Evolutionary conservation across 78 protist species (phyloP), one percentile per base, ranked within the genome.

Genomic region (Creolimax fragrantissima): DNA sequence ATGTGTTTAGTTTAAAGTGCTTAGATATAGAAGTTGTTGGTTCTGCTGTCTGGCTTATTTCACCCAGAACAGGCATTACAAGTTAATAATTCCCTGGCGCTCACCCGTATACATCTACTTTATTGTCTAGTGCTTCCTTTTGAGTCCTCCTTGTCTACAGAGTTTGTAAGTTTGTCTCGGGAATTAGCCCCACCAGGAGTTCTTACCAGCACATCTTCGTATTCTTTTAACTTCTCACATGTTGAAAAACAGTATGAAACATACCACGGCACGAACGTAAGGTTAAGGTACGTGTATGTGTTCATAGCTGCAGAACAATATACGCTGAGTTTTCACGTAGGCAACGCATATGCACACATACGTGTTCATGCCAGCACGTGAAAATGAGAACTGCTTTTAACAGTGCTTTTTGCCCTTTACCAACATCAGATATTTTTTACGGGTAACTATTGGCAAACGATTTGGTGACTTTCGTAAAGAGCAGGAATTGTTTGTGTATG

Each of bases 191-290:
- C 95, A 4, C 93, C 98, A 3, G 99, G 99, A 35, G 95, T 84
- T 41, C 58, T 98, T 36, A 17, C 44, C 4, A 89, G 83, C 35
- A 36, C 24, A n/a, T 90, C 89, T 35, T 37, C 43, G 5, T 89
- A 41, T 24, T 7, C 2, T 4, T 92, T 91, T 35, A 91, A 93
- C 83, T 96, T 96, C 89, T 0, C 32, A 6, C 45, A 67, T 6
- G 95, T 66, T 24, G 97, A 96, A 58, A 97, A 96, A 90, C 92
- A 81, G 81, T 95, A 92, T 91, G 99, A 97, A 74, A 88, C 97
- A n/a, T 98, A 98, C 95, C 94, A 97, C 90, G 99, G 99, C 2
- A 95, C 96, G 93, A 96, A 97, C 89, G 98, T 95, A 24, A 85
- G 94, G 44, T 93, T 98, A 35, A 67, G 89, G 6, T 91, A 97